Conservation (phyloP, 2,329 filamentous ascomycete species). For the Cylindrodendrum hubeiense region DNA sequence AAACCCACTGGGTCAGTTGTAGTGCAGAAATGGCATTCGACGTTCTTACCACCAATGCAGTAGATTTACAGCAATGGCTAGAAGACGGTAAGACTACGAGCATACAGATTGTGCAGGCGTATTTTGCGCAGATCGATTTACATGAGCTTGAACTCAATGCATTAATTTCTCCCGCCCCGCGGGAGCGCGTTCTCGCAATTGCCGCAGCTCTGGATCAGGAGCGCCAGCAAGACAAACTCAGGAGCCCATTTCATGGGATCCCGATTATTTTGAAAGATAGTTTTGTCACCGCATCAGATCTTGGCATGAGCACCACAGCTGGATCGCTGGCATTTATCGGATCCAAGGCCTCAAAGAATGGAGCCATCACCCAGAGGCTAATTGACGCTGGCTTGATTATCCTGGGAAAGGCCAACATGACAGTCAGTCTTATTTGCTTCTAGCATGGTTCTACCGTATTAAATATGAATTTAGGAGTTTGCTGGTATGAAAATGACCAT, state of each 20-base stretch:
- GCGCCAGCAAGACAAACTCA: conserved; percentile 9
- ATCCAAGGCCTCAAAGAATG: conserved; percentile 28
- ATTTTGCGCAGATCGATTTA: conserved; percentile 24
- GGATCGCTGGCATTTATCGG: conserved; percentile 28
- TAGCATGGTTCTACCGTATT: not conserved
- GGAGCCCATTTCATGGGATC: conserved; percentile 33
- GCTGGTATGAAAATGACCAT: conserved; percentile 9
- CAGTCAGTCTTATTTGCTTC: conserved; percentile 7
- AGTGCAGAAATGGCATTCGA: conserved; percentile 4
- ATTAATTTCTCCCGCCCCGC: conserved; percentile 18
- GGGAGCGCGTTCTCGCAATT: not conserved
- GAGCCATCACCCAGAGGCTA: conserved; percentile 18
- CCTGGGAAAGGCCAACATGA: conserved; percentile 30
- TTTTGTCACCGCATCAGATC: conserved; percentile 18
- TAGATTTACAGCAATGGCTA: conserved; percentile 6
- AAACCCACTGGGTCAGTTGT: no score
- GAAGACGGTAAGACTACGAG: conserved; percentile 17
- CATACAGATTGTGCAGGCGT: conserved; percentile 24
- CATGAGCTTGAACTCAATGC: conserved; percentile 31
- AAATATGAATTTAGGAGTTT: conserved; percentile 4
- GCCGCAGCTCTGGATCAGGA: conserved; percentile 29
- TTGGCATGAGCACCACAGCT: conserved; percentile 25
- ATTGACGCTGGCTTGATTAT: conserved; percentile 22
- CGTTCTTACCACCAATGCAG: conserved; percentile 7
- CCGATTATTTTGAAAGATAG: conserved; percentile 34